Evolutionary conservation across 768 basidiomycete species (phyloP).

Genomic region (Coprinopsis sp.): DNA sequence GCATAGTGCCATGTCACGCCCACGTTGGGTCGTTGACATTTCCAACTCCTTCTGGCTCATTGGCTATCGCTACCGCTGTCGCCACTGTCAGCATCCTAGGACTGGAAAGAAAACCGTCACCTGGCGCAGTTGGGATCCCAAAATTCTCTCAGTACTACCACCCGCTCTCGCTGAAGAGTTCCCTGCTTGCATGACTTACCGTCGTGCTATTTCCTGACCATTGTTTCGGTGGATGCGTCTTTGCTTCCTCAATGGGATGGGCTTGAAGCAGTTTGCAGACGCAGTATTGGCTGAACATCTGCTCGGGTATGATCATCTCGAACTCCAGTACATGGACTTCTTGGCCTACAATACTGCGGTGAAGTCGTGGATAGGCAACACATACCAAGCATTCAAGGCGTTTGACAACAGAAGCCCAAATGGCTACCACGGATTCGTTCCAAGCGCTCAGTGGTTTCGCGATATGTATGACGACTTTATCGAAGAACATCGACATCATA

Average conservation of each 20-base stretch:
- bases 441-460: conserved; percentile 18
- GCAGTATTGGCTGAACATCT: not conserved
- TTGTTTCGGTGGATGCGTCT: not conserved
- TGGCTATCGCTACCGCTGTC: conserved; percentile 2
- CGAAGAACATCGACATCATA: conserved; percentile 7
- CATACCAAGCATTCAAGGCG: conserved; percentile 14
- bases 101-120: not conserved
- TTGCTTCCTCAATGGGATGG: conserved; percentile 3
- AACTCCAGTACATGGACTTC: not conserved
- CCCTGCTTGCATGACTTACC: not conserved
- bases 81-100: not conserved
- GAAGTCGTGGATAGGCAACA: not conserved
- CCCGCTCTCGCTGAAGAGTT: not conserved
- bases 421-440: conserved; percentile 20
- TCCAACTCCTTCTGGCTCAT: not conserved
- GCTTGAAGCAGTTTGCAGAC: not conserved
- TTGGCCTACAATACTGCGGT: too few relatives aligned
- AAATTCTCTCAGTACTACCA: not conserved
- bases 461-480: conserved; percentile 21
- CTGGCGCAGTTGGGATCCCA: conserved; percentile 2
- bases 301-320: not conserved
- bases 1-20: conserved; percentile 1
- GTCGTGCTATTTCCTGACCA: not conserved
- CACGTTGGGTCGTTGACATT: not conserved
- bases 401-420: conserved; percentile 13